Evolutionary conservation across 257 asterid genomes (phyloP), one percentile per base, ranked within the genome.

Genomic region (Solanum appendiculatum): DNA sequence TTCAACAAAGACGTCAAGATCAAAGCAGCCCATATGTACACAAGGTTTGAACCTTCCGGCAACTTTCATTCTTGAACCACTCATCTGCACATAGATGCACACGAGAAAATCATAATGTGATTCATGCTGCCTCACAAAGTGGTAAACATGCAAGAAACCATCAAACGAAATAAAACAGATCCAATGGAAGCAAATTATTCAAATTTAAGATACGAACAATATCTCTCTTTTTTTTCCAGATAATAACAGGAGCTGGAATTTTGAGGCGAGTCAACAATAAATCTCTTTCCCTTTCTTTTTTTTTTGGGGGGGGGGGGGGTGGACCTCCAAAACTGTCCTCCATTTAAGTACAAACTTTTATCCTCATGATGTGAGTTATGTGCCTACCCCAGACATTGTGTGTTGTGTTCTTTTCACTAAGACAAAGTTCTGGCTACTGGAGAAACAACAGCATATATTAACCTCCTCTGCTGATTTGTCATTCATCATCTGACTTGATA

Each of bases 1-100:
- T 90, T 94, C 94, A 86, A 95, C 98, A 90, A 93, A 91, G 86
- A 92, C 94, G 83, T 92, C 96, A 82, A 95, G 98, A 92, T 95
- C 98, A 89, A 94, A 95, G 90, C 98, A 94, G 77, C 96, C 98
- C 95, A 94, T 93, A 89, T 95, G 98, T 29, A 83, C 91, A 88
- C 98, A 95, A 72, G 93, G 95, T 87, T 91, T 89, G 90, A 94
- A 95, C 88, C 98, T 91, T 87, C 96, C 98, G 83, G 98, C 97
- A 82, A 95, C 87, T 90, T 94, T 95, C 93, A 95, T 95, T 91
- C 98, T 93, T 88, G 92, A 88, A 86, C 98, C 96, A 90, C 98
- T 95, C 94, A 93, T 94, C 98, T 95, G 93, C 44, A 88, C 92
- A 83, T 68, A 60, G 36, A 69, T 68, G 51, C 86, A 66, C 60